A percentile compares a stretch with the other conserved stretches of the same genome.
These are phyloP conservation scores for Penicillium paradoxum DNA, from an alignment of 495 filamentous ascomycete species.

Conservation along the genomic window DNA sequence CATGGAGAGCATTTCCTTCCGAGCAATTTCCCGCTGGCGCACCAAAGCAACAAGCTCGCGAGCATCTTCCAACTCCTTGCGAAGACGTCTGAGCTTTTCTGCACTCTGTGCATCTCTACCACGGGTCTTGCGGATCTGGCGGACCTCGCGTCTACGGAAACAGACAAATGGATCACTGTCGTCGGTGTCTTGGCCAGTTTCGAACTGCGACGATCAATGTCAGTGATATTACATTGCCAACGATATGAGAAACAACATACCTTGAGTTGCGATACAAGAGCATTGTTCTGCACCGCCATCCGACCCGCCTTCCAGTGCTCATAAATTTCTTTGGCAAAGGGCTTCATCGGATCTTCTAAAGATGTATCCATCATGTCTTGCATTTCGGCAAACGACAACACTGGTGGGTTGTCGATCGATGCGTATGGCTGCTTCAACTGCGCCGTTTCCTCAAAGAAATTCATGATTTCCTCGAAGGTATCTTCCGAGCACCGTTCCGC, in stretches of 20 bases:
- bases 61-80: conserved; percentile 87
- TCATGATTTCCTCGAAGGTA: conserved; percentile 91
- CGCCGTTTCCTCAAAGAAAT: conserved; percentile 86
- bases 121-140: conserved; percentile 90
- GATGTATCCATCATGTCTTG: conserved; percentile 69
- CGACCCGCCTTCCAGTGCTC: conserved; percentile 81
- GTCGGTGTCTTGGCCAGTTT: conserved; percentile 87
- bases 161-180: conserved; percentile 97
- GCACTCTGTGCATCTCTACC: conserved; percentile 88
- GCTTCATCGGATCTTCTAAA: conserved; percentile 58
- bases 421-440: conserved; percentile 79
- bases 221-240: conserved; percentile 13
- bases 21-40: conserved; percentile 69
- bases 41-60: conserved; percentile 73
- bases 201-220: conserved; percentile 54
- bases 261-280: conserved; percentile 71
- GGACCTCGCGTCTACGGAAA: conserved; percentile 92
- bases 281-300: conserved; percentile 56
- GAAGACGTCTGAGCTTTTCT: conserved; percentile 87
- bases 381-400: conserved; percentile 76
- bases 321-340: conserved; percentile 82
- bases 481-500: conserved; percentile 68
- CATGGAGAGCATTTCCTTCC: conserved; percentile 66
- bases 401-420: conserved; percentile 75
- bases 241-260: conserved; percentile 28